A percentile compares a stretch with the other conserved stretches of the same genome.
phyloP scores from a whole-genome alignment of 1,139 yeast species.

The Waltiozyma sp. region DNA sequence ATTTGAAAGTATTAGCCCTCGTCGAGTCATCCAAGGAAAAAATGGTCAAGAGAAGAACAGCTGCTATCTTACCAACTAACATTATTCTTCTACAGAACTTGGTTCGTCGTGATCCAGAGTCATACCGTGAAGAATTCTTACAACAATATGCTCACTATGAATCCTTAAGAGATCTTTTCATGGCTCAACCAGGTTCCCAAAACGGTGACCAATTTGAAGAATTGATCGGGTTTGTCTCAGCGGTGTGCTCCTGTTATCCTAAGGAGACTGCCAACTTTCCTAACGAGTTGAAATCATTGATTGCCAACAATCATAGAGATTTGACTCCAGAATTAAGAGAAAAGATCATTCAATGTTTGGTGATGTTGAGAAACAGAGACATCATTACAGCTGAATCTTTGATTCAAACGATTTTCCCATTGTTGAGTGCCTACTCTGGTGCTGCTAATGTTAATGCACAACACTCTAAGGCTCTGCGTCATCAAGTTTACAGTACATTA shows the following conservation, averaged over 20 bases:
- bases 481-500: conserved; percentile 70
- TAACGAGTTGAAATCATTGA: conserved; percentile 56
- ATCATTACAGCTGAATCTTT: conserved; percentile 71
- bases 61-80: conserved; percentile 85
- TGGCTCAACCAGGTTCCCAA: conserved; percentile 41
- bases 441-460: conserved; percentile 44
- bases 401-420: conserved; percentile 81
- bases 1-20: no score
- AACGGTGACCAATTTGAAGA: conserved; percentile 71
- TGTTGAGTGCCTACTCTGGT: conserved; percentile 49
- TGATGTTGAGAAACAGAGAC: conserved; percentile 82
- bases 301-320: conserved; percentile 67
- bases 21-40: no score
- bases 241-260: conserved; percentile 84
- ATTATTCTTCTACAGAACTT: conserved; percentile 84
- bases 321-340: conserved; percentile 81
- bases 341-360: conserved; percentile 79
- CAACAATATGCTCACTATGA: conserved; percentile 91
- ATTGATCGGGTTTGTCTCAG: conserved; percentile 80
- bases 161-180: conserved; percentile 76
- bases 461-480: conserved; percentile 74
- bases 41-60: conserved; percentile 85
- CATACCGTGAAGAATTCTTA: conserved; percentile 85
- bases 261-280: conserved; percentile 82
- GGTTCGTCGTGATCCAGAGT: conserved; percentile 86